Evolutionary conservation across 2,329 filamentous ascomycete species (phyloP).

Genomic region (Plenodomus lindquistii): DNA sequence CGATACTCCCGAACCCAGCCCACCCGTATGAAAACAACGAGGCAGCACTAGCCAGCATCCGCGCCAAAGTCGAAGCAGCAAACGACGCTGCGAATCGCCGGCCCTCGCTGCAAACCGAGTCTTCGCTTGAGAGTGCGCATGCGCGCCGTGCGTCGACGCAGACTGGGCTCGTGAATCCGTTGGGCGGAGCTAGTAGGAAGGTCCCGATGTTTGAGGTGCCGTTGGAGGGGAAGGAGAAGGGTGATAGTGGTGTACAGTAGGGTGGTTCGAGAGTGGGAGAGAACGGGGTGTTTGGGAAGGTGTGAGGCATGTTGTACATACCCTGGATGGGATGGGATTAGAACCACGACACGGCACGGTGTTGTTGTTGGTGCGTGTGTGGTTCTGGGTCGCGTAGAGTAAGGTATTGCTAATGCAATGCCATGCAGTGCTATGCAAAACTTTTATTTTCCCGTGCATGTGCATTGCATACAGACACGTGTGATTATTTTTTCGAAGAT

Average conservation of each 20-base stretch:
- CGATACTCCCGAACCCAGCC: slow-evolving; percentile 1
- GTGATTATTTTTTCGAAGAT: no score
- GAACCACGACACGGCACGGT: no score
- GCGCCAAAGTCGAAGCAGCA: slow-evolving; percentile 25
- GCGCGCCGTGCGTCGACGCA: neutral
- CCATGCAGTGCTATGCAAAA: no score
- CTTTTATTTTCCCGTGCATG: no score
- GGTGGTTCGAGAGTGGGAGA: no score
- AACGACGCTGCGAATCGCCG: slow-evolving; percentile 13
- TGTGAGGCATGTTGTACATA: no score
- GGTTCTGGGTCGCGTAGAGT: no score
- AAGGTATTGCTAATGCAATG: no score
- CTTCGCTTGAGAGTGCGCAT: slow-evolving; percentile 4
- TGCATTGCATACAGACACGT: no score
- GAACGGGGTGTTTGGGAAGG: no score
- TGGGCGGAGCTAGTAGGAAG: slow-evolving; percentile 35
- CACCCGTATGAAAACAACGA: slow-evolving; percentile 29
- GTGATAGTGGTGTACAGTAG: neutral
- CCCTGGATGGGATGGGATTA: no score
- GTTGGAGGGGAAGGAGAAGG: neutral
- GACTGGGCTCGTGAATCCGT: slow-evolving; percentile 24
- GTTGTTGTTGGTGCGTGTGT: no score
- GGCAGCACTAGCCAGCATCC: slow-evolving; percentile 22
- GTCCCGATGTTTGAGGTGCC: slow-evolving; percentile 46
- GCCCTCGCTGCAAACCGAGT: slow-evolving; percentile 11